Conservation (phyloP, 2,329 filamentous ascomycete species). For the Dactylonectria estremocensis region DNA sequence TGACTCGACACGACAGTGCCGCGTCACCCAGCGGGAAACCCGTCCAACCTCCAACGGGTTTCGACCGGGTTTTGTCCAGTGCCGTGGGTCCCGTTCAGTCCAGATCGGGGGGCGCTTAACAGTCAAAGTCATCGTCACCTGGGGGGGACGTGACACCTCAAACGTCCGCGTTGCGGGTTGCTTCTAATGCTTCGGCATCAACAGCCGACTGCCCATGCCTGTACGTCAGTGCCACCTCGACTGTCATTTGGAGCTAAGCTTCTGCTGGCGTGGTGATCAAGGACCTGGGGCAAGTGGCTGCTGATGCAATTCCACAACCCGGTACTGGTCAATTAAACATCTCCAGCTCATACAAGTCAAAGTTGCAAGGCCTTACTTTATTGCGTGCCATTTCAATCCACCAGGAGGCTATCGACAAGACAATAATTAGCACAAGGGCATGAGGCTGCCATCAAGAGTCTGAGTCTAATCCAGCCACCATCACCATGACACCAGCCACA, state of each 20-base stretch:
- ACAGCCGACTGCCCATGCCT: no score
- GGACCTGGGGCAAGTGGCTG: neutral
- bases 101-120: neutral
- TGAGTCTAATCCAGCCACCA: neutral
- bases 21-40: constrained; percentile 18
- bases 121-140: no score
- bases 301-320: neutral
- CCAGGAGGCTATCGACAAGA: neutral
- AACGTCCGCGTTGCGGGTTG: no score
- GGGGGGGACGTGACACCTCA: no score
- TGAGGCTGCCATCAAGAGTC: neutral
- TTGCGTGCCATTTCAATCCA: neutral
- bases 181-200: no score
- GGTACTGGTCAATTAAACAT: neutral
- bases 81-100: neutral
- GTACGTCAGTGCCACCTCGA: no score
- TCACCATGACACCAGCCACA: neutral
- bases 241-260: no score
- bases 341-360: neutral
- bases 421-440: neutral
- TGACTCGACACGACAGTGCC: constrained; percentile 30
- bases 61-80: constrained; percentile 14
- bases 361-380: neutral
- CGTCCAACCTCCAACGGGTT: no score
- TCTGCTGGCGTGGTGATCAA: neutral